phyloP scores from a whole-genome alignment of 1,139 yeast species.

The Scheffersomyces parashehatae region DNA sequence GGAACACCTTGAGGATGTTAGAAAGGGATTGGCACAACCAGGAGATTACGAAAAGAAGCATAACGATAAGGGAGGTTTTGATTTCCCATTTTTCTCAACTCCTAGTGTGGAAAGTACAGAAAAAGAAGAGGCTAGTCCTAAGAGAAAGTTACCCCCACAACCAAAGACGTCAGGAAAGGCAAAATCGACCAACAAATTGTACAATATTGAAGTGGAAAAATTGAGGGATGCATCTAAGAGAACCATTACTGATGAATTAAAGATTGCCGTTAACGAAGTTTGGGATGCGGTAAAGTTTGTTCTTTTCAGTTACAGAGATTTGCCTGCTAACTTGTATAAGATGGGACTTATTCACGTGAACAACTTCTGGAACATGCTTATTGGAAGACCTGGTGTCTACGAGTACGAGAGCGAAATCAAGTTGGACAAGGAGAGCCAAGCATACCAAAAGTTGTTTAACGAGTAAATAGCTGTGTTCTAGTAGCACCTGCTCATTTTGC shows the following conservation, averaged over 20 bases:
- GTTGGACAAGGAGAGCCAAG: conserved; percentile 7
- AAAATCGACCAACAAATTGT: conserved; percentile 1
- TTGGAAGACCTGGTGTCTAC: conserved; percentile 48
- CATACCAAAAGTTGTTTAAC: conserved; percentile 1
- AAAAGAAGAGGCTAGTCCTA: conserved; percentile 7
- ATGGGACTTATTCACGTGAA: conserved; percentile 49
- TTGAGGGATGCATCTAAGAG: conserved; percentile 9
- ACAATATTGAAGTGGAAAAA: conserved; percentile 7
- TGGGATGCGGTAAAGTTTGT: conserved; percentile 68
- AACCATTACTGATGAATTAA: conserved; percentile 44
- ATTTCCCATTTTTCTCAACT: conserved; percentile 39
- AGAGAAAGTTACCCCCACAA: background rate
- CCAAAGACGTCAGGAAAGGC: background rate
- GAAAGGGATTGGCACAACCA: conserved; percentile 39
- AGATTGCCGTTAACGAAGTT: conserved; percentile 57
- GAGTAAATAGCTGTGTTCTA: conserved; percentile 1
- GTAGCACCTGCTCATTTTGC: too few relatives aligned
- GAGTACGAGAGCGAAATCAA: conserved; percentile 11
- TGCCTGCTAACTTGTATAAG: conserved; percentile 66
- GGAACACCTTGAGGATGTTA: conserved; percentile 43
- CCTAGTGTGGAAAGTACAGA: conserved; percentile 8
- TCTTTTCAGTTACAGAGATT: conserved; percentile 60
- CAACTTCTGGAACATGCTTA: conserved; percentile 70
- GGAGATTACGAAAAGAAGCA: conserved; percentile 42
- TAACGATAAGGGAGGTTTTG: conserved; percentile 30